Percentiles rank a stretch among this genome's conserved stretches.
Evolutionary conservation across 2,329 filamentous ascomycete genomes (phyloP).

Genomic region (Pyrenophora seminiperda): DNA sequence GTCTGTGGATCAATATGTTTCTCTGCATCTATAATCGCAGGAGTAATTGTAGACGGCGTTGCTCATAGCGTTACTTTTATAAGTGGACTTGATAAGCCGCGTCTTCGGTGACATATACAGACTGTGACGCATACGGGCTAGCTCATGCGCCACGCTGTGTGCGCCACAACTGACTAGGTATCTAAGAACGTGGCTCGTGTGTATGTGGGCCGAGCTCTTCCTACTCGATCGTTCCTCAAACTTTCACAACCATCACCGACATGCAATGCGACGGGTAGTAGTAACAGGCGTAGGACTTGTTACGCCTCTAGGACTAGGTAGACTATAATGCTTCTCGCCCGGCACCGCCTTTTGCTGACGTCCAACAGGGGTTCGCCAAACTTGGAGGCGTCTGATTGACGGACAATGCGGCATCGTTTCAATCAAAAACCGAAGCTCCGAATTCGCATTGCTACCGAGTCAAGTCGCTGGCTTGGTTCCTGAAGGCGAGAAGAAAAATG

Average conservation of each 20-base stretch:
- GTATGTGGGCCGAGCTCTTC: slow-evolving; percentile 3
- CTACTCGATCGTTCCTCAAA: neutral
- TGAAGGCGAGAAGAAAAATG: slow-evolving; percentile 51
- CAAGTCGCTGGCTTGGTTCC: slow-evolving; percentile 86
- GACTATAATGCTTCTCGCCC: neutral
- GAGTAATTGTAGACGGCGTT: too few species aligned
- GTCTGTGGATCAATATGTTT: too few species aligned
- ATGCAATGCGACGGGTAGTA: slow-evolving; percentile 58
- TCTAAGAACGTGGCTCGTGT: slow-evolving; percentile 21
- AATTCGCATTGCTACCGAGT: slow-evolving; percentile 77
- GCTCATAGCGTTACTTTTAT: too few species aligned
- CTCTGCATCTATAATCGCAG: too few species aligned
- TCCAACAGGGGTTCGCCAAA: slow-evolving; percentile 65
- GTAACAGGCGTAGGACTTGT: slow-evolving; percentile 57
- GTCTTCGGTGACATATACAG: too few species aligned
- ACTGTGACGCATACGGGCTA: neutral
- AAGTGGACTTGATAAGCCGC: too few species aligned
- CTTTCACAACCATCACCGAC: slow-evolving; percentile 33
- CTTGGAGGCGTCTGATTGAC: slow-evolving; percentile 81
- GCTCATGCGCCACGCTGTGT: slow-evolving; percentile 1
- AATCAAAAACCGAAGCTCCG: slow-evolving; percentile 64
- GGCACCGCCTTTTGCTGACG: slow-evolving; percentile 1
- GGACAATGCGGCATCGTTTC: slow-evolving; percentile 81
- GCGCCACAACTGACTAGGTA: too few species aligned
- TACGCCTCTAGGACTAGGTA: slow-evolving; percentile 76